Percentiles rank a stretch among this genome's conserved stretches.
phyloP scores from a whole-genome alignment of 768 basidiomycete genomes.

The Daedalea quercina region DNA sequence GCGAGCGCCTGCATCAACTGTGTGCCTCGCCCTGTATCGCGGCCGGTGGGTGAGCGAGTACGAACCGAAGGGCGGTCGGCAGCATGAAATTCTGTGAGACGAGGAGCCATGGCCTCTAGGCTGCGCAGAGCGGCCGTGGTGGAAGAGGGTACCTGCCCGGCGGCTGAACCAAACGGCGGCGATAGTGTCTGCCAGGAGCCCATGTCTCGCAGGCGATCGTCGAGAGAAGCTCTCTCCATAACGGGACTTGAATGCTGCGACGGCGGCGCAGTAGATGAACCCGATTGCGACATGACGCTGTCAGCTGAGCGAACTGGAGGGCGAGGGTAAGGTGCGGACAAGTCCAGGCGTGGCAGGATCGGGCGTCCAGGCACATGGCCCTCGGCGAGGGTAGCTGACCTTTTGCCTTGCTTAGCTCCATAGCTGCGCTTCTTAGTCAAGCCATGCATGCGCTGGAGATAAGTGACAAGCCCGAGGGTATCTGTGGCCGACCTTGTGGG shows the following conservation, averaged over 20 bases:
- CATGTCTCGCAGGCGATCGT: constrained; percentile 12
- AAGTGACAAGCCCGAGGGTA: constrained; percentile 48
- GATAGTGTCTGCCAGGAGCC: constrained; percentile 14
- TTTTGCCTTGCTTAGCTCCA: constrained; percentile 13
- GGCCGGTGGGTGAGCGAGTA: background rate
- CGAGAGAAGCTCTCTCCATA: constrained; percentile 6
- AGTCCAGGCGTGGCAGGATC: constrained; percentile 16
- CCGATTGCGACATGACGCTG: background rate
- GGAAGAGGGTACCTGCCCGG: constrained; percentile 6
- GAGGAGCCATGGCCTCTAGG: constrained; percentile 16
- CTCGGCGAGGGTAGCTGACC: constrained; percentile 4
- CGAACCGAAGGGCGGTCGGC: constrained; percentile 2
- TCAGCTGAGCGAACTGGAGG: constrained; percentile 10
- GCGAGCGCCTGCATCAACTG: constrained; percentile 1
- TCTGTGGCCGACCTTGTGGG: constrained; percentile 16
- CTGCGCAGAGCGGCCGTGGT: constrained; percentile 15
- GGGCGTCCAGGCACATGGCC: constrained; percentile 8
- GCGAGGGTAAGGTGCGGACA: constrained; percentile 9
- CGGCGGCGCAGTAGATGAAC: background rate
- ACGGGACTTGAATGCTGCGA: constrained; percentile 1
- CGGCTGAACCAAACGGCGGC: constrained; percentile 7
- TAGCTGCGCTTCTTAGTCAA: constrained; percentile 50
- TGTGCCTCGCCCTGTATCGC: background rate
- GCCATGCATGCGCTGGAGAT: constrained; percentile 62
- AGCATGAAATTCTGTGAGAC: constrained; percentile 14